Percentiles rank a stretch among this genome's conserved stretches.
Conservation (phyloP, 768 basidiomycete genomes). For the Trametes punicea region DNA sequence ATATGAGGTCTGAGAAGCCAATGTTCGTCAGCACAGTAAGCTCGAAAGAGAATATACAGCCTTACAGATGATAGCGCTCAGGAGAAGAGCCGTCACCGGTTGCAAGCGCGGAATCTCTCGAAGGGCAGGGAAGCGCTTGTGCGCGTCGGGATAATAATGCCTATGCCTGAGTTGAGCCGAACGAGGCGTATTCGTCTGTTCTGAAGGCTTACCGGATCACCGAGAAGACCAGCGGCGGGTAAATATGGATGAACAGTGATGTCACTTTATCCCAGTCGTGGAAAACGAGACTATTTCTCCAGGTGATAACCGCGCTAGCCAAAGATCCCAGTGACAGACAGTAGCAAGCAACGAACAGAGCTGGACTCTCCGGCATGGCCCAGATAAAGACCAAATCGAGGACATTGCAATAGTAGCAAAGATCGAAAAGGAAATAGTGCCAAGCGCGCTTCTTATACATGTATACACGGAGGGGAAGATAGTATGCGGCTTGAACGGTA, state of each 20-base stretch:
- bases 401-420: constrained; percentile 92
- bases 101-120: constrained; percentile 63
- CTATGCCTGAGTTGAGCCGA: constrained; percentile 35
- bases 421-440: constrained; percentile 92
- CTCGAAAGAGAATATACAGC: constrained; percentile 15
- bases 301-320: constrained; percentile 94
- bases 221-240: constrained; percentile 86
- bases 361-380: constrained; percentile 73
- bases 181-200: background rate
- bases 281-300: constrained; percentile 98
- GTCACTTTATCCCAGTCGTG: constrained; percentile 97
- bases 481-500: constrained; percentile 70
- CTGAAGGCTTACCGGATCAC: constrained; percentile 66
- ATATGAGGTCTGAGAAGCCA: constrained; percentile 66
- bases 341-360: constrained; percentile 89
- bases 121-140: constrained; percentile 83
- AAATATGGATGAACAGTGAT: constrained; percentile 92
- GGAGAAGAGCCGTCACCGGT: constrained; percentile 66
- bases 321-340: constrained; percentile 88
- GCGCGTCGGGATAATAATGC: constrained; percentile 84
- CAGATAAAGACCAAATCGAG: constrained; percentile 92
- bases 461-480: constrained; percentile 81
- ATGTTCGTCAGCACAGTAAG: constrained; percentile 9
- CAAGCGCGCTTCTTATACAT: constrained; percentile 89
- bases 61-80: constrained; percentile 85